Evolutionary conservation across 2,329 filamentous ascomycete genomes (phyloP), one percentile per base, ranked within the genome.

Genomic region (Colletotrichum filicis): DNA sequence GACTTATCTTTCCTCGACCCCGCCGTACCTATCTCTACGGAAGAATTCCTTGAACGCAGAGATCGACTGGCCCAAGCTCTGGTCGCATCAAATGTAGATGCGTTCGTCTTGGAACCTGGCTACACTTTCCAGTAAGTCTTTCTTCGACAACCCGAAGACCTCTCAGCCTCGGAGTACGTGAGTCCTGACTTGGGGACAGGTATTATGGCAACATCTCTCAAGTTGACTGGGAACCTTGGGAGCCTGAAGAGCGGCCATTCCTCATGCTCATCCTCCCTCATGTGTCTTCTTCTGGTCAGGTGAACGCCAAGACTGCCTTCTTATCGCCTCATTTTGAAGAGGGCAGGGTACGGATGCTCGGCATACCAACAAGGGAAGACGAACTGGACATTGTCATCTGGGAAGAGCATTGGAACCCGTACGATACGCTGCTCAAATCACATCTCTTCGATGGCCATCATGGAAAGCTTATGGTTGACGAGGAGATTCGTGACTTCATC

Each of bases 341-440:
- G 53, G 88, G 87, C 16, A 86, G 90, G 35, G 90, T 88, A 0
- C 84, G 87, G 30, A 84, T 92, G 78, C 84, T 92, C 7, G 85
- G 85, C 1, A 92, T 92, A 82, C 90, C 90, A 0, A 85, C 85
- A 1, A 84, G 85, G 5, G 80, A 85, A 2, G 79, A 84, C 2
- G 81, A 85, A 19, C 82, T 92, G 6, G 83, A 87, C 12, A 87
- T 91, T 52, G 83, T 92, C 16, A 82, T 85, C 0, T 92, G 90
- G 85, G 89, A 92, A 79, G 90, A 92, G 76, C 89, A 92, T 75
- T 92, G 89, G 90, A 85, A 92, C 77, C 90, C 90, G 1, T 92
- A 92, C 78, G 79, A 79, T 0, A 92, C 88, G 0, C 81, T 92
- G 22, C 80, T 84, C 14, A 74, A 84, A 28, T 87, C 85, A 1